Base-by-base conservation (phyloP, 78 protist genomes). In the Andalucia godoyi region DNA sequence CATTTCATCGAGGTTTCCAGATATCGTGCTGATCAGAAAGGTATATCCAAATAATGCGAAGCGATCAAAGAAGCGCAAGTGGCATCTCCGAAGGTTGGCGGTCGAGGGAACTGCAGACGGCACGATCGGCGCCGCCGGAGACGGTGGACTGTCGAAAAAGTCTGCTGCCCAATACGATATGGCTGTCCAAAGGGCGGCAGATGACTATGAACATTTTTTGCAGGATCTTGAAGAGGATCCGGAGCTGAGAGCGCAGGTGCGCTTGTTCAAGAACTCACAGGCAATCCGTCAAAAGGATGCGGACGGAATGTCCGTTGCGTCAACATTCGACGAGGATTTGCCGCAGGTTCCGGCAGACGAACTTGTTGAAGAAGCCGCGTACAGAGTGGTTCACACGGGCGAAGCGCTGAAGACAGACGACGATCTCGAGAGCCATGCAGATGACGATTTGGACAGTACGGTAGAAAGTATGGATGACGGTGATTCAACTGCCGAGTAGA, bases 1-100 rank as follows among this genome's bases (percentile, higher is more conserved):
- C n/a, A n/a, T n/a, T n/a, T n/a, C n/a, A n/a, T n/a, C n/a, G n/a
- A n/a, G n/a, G n/a, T 51, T 88, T 29, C 89, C 92, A 7, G 84
- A 81, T 15, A 75, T 91, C n/a, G 76, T 91, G 13, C 53, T 91
- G 27, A 92, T 88, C 7, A 64, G 74, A 64, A 91, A 91, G 83
- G 41, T 62, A 9, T 91, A 74, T 60, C 81, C 86, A 15, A 52
- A 50, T 21, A 42, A 75, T 29, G 50, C 70, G 42, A 55, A 57
- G 66, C 49, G 69, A 37, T 15, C 59, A 18, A 2, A 33, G 34
- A 0, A 3, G 23, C 47, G 77, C 47, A 40, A 23, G 39, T 78
- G 77, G 84, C 62, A 67, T 60, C 49, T 72, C 38, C 2, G 29
- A 34, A 0, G 0, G 5, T 37, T 78, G 13, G 30, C 3, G 42